Evolutionary conservation across 1,284 basidiomycete species (phyloP), one percentile per base, ranked within the genome.

Genomic region (Ustilago sp.): DNA sequence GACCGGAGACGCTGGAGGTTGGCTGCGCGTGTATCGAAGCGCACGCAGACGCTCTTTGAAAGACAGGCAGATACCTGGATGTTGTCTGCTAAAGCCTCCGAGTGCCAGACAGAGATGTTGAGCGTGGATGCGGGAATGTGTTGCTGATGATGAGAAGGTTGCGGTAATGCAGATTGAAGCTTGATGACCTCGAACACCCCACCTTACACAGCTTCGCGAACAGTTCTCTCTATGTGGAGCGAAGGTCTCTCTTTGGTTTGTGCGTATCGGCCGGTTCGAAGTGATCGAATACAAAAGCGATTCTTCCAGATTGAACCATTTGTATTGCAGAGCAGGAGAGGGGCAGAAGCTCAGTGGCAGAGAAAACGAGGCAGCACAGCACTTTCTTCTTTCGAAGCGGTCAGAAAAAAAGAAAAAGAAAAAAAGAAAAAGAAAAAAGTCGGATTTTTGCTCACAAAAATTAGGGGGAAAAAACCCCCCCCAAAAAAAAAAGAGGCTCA

Each of bases 241-340:
- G 23, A 31, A 47, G 12, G 12, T 38, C 28, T 8, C 7, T 23
- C n/a, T 23, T 13, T 50, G 23, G 23, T 31, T 0, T n/a, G 7
- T 9, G 13, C 12, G 6, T 63, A 50, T 34, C 61, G 61, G 53
- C 61, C 61, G 61, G 36, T 63, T 63, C 35, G 28, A 23, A 45
- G 61, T 63, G 61, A 63, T 63, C 61, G 61, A 63, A 55, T 63
- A 48, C 45, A 56, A 63, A 62, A 15, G 28, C 19, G 23, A 32
- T 34, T 15, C 28, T 41, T 47, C 9, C 41, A 41, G 39, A 47
- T 47, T 19, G 3, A 23, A 15, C 11, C 48, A 50, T 32, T 45
- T 45, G 43, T 45, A 45, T 45, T 45, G 39, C 1, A 5, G 13
- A 15, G 23, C 23, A 28, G 23, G 23, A 28, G 3, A 28, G 3